Base-by-base conservation (phyloP, 495 filamentous ascomycete genomes). In the Jackrogersella multiformis region DNA sequence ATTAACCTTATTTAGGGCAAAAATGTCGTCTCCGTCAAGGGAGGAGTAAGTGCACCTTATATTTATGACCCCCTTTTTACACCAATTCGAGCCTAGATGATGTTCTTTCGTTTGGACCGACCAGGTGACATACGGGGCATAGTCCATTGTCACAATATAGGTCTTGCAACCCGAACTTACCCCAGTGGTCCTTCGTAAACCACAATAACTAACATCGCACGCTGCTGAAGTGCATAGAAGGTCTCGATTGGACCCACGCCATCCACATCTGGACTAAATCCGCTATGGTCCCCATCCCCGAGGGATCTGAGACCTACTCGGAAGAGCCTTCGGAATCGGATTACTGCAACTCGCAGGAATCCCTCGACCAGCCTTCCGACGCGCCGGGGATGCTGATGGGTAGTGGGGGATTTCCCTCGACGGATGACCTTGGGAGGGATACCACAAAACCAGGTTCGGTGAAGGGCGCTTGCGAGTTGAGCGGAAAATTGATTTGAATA, bases 241-340 rank as follows among this genome's bases (percentile, higher is more conserved):
- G 77, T 2, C 71, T 89, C 32, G 82, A 86, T 68, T 85, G 87
- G 84, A 77, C 66, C 5, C 66, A 66, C 4, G 85, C 85, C 9
- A 82, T 81, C 41, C 87, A 89, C 76, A 85, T 90, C 44, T 89
- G 87, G 86, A 85, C 83, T 9, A 81, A 85, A 64, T 77, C 81
- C 30, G 87, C 87, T 52, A 85, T 89, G 79, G 77, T 89, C 1
- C 83, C 86, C 15, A 89, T 90, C 55, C 87, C 87, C 0, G 85
- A 87, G 62, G 82, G 85, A 2, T 80, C 77, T 9, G 81, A 85
- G 73, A 64, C 77, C 16, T 73, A 78, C 58, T 78, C 78, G 18
- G 81, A 81, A 39, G 79, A 81, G 45, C 80, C 80, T 7, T 63
- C 64, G 1, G 72, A 63, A 10, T 77, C 77, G 2, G 77, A 77